Base-by-base conservation (phyloP, 805 yeast species). In the Tanozyma kutaoensis region DNA sequence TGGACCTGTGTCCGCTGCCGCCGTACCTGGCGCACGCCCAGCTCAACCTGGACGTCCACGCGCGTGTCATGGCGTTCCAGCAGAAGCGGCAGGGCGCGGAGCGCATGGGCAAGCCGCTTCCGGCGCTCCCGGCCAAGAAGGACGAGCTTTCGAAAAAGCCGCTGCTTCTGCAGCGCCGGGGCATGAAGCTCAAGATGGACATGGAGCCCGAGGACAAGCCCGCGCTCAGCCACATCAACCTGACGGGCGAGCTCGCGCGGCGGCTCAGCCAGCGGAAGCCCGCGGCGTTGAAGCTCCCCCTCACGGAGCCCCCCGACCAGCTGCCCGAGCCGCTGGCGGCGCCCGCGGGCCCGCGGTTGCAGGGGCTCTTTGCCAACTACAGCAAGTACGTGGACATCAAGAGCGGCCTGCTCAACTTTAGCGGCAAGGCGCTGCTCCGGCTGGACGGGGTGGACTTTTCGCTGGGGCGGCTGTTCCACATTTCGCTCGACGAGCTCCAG, bases 371-470 rank as follows among this genome's bases (percentile, higher is more conserved):
- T 56, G 78, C 86, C 8, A 74, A 76, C 45, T 91, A 80, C 48
- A 71, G 93, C 14, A 78, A 82, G 43, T 88, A 82, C 46, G 70
- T 91, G 26, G 97, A 91, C 51, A 76, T 88, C 39, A 81, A 84
- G 45, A 78, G 93, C 1, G 98, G 98, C 3, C 73, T 86, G 3
- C 66, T 91, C 31, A 86, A 82, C 43, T 91, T 91, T 50, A 77
- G 86, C 1, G 97, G 95, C 11, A 91, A 91, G 48, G 82, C 95
- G 4, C 82, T 95, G 1, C 55, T 91, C 26, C 91, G 86, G 42
- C 77, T 96, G 0, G 72, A 80, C 37, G 98, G 98, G 25, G 76
- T 91, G 26, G 91, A 85, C 48, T 91, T 91, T 43, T 69, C 81
- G 20, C 73, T 80, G 26, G 98, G 98, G 1, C 70, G 86, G 2